Evolutionary conservation across 2,329 filamentous ascomycete genomes (phyloP).

Genomic region (Fusarium chaquense): DNA sequence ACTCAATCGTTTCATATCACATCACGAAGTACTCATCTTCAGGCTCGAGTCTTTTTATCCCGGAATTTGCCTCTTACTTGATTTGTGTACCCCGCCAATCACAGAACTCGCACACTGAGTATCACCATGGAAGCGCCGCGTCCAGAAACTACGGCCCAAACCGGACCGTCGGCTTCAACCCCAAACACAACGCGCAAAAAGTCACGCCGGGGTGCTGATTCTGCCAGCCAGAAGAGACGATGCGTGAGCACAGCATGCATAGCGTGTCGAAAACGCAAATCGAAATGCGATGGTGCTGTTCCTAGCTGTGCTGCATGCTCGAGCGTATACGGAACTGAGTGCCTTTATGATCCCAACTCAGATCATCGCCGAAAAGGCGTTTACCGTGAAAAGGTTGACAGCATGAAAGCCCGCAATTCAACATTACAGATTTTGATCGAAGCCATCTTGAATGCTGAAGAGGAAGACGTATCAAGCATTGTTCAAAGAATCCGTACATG

Average conservation of each 20-base stretch:
- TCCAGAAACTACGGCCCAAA: conserved; percentile 14
- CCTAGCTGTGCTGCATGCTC: conserved; percentile 96
- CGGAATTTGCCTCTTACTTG: conserved; percentile 2
- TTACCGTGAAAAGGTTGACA: conserved; percentile 93
- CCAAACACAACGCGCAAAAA: conserved; percentile 57
- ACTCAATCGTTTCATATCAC: conserved; percentile 30
- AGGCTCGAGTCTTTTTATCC: neutral
- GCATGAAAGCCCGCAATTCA: conserved; percentile 84
- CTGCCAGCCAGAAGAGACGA: conserved; percentile 72
- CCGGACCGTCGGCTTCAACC: conserved; percentile 28
- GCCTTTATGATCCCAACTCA: conserved; percentile 94
- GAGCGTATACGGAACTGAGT: conserved; percentile 91
- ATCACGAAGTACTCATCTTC: neutral
- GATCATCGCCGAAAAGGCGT: conserved; percentile 97
- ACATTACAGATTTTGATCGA: conserved; percentile 94
- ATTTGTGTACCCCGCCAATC: conserved; percentile 1
- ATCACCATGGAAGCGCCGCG: conserved; percentile 40
- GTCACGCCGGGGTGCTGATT: conserved; percentile 61
- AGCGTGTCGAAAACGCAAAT: conserved; percentile 82
- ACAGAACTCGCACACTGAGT: conserved; percentile 12
- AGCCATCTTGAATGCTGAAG: conserved; percentile 89
- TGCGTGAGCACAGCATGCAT: conserved; percentile 89
- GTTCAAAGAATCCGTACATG: conserved; percentile 90
- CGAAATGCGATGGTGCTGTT: conserved; percentile 90
- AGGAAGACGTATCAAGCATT: conserved; percentile 84